phyloP scores from a whole-genome alignment of 2,329 filamentous ascomycete species.

The Penicillium sp. region DNA sequence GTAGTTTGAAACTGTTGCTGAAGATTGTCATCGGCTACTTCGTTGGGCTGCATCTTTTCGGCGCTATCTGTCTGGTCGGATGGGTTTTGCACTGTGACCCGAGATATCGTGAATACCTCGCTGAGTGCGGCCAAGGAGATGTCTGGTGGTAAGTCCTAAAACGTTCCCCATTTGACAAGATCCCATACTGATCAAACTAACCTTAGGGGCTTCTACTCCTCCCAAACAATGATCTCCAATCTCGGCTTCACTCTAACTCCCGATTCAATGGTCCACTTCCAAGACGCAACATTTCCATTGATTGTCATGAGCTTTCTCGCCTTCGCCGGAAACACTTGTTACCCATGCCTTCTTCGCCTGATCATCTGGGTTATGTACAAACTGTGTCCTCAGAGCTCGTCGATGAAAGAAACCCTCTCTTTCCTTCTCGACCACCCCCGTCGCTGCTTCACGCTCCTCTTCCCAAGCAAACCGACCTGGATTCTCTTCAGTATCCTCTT shows the following conservation, averaged over 20 bases:
- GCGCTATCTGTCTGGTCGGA: conserved; percentile 48
- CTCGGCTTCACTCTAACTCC: conserved; percentile 56
- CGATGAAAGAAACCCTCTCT: conserved; percentile 42
- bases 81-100: conserved; percentile 47
- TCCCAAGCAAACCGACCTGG: conserved; percentile 60
- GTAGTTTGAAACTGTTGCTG: conserved; percentile 49
- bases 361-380: conserved; percentile 58
- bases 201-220: conserved; percentile 49
- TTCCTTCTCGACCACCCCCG: conserved; percentile 70
- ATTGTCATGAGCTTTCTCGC: conserved; percentile 42
- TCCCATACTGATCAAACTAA: background rate
- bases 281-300: conserved; percentile 43
- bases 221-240: conserved; percentile 54
- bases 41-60: conserved; percentile 48
- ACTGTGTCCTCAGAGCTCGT: conserved; percentile 38
- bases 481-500: conserved; percentile 53
- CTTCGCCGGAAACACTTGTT: conserved; percentile 44
- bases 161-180: background rate
- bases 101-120: conserved; percentile 45
- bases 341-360: conserved; percentile 56
- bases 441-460: conserved; percentile 75
- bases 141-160: conserved; percentile 49
- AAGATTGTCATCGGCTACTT: conserved; percentile 51
- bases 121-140: conserved; percentile 39
- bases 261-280: conserved; percentile 54